These are phyloP conservation scores for Botrytis porri DNA, from an alignment of 2,329 filamentous ascomycete species.

Conservation along the genomic window DNA sequence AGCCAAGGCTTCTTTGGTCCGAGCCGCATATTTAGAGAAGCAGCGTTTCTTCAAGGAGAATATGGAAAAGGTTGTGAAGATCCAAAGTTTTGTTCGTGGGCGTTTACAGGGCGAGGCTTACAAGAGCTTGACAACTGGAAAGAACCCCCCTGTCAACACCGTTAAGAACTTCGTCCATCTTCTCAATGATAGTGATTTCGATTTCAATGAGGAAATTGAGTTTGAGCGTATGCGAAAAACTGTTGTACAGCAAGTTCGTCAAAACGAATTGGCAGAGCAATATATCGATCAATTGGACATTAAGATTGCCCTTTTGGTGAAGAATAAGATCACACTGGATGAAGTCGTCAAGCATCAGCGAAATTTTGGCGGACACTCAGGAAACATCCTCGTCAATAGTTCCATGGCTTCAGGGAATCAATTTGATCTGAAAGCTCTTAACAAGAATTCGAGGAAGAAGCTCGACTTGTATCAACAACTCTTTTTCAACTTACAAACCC, in stretches of 20 bases:
- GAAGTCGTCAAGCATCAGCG: conserved; percentile 96
- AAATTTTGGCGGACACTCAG: conserved; percentile 88
- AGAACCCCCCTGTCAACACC: conserved; percentile 93
- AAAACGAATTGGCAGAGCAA: conserved; percentile 95
- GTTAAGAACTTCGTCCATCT: conserved; percentile 98
- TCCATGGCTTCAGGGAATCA: conserved; percentile 86
- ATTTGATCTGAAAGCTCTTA: conserved; percentile 93
- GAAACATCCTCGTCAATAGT: conserved; percentile 81
- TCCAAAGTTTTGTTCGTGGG: conserved; percentile 92
- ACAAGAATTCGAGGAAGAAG: conserved; percentile 94
- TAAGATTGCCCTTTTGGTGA: conserved; percentile 96
- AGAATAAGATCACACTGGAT: conserved; percentile 98
- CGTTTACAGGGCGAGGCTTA: conserved; percentile 97
- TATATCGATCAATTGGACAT: conserved; percentile 98
- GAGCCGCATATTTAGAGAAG: conserved; percentile 77
- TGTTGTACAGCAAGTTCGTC: conserved; percentile 93
- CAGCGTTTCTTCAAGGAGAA: conserved; percentile 88
- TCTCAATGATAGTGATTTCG: conserved; percentile 96
- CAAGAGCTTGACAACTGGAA: conserved; percentile 92
- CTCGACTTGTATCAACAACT: conserved; percentile 95
- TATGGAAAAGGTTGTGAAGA: conserved; percentile 98
- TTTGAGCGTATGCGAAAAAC: conserved; percentile 93
- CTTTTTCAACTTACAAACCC: conserved; percentile 95
- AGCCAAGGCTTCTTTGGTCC: conserved; percentile 70
- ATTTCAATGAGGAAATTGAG: conserved; percentile 98